Conservation (phyloP, 768 basidiomycete genomes). For the Rhodotorula kratochvilovae region DNA sequence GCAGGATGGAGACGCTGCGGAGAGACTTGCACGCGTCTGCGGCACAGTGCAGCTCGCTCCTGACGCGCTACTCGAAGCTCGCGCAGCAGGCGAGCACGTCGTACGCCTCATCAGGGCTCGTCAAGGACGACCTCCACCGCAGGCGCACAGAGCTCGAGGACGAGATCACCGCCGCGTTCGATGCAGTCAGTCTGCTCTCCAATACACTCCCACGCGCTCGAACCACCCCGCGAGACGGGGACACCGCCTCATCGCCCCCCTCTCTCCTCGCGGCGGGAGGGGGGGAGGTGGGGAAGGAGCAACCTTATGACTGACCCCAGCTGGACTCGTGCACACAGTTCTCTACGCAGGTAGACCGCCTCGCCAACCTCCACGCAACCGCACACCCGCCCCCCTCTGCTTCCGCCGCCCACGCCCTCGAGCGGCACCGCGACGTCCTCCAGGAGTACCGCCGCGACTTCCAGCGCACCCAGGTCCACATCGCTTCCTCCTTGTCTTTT, state of each 20-base stretch:
- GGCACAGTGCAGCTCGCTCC: slow-evolving; percentile 81
- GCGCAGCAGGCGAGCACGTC: slow-evolving; percentile 54
- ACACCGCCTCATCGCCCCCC: too few species aligned
- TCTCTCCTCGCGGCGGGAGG: slow-evolving; percentile 15
- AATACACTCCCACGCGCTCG: slow-evolving; percentile 20
- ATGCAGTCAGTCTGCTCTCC: slow-evolving; percentile 60
- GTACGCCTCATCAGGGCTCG: slow-evolving; percentile 53
- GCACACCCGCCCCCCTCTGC: slow-evolving; percentile 67
- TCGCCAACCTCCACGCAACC: slow-evolving; percentile 53
- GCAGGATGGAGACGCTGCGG: slow-evolving; percentile 69
- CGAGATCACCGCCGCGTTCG: slow-evolving; percentile 78
- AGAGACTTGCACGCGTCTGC: slow-evolving; percentile 90
- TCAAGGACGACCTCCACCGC: slow-evolving; percentile 51
- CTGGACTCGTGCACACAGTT: slow-evolving; percentile 51
- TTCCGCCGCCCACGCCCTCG: slow-evolving; percentile 77
- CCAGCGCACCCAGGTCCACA: slow-evolving; percentile 70
- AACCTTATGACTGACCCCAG: neutral
- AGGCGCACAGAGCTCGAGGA: slow-evolving; percentile 61
- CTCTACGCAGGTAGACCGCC: slow-evolving; percentile 71
- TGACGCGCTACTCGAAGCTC: slow-evolving; percentile 83
- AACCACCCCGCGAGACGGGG: slow-evolving; percentile 19
- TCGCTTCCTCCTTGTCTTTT: neutral
- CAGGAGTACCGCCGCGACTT: slow-evolving; percentile 83
- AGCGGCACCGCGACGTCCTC: slow-evolving; percentile 82
- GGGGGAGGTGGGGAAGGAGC: slow-evolving; percentile 12